These are phyloP conservation scores for Parvularia atlantis DNA, from an alignment of 78 protist genomes.

Conservation along the genomic window DNA sequence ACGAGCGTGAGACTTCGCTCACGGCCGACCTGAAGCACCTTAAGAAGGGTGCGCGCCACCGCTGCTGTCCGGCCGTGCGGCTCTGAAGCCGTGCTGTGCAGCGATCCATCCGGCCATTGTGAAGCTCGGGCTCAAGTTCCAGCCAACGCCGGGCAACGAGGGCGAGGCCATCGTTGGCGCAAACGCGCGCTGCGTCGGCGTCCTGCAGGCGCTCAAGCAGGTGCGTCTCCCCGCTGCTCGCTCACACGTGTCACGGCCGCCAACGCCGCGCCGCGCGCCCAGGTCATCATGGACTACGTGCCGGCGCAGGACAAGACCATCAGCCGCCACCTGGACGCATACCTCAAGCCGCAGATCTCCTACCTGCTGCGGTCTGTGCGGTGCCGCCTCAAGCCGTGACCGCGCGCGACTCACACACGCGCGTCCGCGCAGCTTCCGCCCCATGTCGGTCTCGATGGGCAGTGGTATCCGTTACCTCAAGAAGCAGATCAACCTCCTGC, in stretches of 20 bases:
- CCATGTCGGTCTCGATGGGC: conserved; percentile 62
- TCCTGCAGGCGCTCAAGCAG: conserved; percentile 62
- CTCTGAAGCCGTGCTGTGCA: not conserved
- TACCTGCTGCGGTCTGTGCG: conserved; percentile 41
- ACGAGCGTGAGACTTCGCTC: conserved; percentile 28
- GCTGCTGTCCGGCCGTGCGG: no score
- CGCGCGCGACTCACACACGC: no score
- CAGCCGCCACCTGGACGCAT: conserved; percentile 37
- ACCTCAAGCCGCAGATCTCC: conserved; percentile 49
- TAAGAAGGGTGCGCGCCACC: no score
- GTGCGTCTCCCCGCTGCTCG: not conserved
- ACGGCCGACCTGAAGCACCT: not conserved
- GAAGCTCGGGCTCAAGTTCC: conserved; percentile 52
- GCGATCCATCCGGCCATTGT: conserved; percentile 71
- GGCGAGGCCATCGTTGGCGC: conserved; percentile 68
- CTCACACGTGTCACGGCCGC: not conserved
- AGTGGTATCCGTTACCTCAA: conserved; percentile 53
- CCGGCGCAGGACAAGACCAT: conserved; percentile 12
- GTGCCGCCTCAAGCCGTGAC: not conserved
- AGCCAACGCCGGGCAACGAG: conserved; percentile 46
- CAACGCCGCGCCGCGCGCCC: not conserved
- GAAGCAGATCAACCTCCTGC: conserved; percentile 11
- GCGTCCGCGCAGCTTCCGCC: conserved; percentile 9
- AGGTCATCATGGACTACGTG: conserved; percentile 24
- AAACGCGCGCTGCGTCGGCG: conserved; percentile 65